A percentile compares a stretch with the other conserved stretches of the same genome.
These are phyloP conservation scores for Albifimbria verrucaria DNA, from an alignment of 2,329 filamentous ascomycete species.

Conservation along the genomic window DNA sequence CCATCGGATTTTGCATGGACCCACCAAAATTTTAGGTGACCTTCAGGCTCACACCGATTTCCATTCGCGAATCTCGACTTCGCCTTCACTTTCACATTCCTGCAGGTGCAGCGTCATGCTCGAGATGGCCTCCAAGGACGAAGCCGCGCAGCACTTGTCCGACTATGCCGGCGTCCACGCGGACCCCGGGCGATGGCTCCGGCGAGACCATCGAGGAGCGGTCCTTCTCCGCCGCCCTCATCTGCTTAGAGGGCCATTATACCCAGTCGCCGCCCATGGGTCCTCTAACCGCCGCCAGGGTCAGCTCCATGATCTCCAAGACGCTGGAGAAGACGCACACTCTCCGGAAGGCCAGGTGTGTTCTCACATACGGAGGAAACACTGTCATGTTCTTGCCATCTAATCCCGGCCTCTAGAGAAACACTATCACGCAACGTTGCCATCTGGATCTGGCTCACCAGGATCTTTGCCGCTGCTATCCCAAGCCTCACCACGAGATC, in stretches of 20 bases:
- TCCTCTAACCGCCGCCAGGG: constrained; percentile 49
- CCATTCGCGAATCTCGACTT: background rate
- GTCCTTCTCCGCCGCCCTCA: constrained; percentile 57
- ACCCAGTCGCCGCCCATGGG: constrained; percentile 56
- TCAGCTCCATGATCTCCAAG: constrained; percentile 55
- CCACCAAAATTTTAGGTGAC: constrained; percentile 20
- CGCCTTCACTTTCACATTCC: constrained; percentile 11
- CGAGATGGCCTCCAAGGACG: constrained; percentile 14
- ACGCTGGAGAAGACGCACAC: constrained; percentile 64
- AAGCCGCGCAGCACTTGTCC: constrained; percentile 21
- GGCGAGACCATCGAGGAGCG: constrained; percentile 60
- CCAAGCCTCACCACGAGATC: constrained; percentile 59
- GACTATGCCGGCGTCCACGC: constrained; percentile 17
- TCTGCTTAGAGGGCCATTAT: constrained; percentile 61
- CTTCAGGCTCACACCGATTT: background rate
- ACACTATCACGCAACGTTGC: constrained; percentile 59
- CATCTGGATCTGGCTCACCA: constrained; percentile 63
- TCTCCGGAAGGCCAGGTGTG: constrained; percentile 56
- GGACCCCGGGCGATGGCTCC: constrained; percentile 14
- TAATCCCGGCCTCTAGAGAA: constrained; percentile 39
- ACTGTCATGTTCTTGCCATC: background rate
- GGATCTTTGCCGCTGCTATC: constrained; percentile 59
- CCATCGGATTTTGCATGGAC: background rate
- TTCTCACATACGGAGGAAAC: background rate
- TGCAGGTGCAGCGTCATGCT: constrained; percentile 1